Evolutionary conservation across 2,329 filamentous ascomycete species (phyloP).

Genomic region (Ophiostoma novo-ulmi): DNA sequence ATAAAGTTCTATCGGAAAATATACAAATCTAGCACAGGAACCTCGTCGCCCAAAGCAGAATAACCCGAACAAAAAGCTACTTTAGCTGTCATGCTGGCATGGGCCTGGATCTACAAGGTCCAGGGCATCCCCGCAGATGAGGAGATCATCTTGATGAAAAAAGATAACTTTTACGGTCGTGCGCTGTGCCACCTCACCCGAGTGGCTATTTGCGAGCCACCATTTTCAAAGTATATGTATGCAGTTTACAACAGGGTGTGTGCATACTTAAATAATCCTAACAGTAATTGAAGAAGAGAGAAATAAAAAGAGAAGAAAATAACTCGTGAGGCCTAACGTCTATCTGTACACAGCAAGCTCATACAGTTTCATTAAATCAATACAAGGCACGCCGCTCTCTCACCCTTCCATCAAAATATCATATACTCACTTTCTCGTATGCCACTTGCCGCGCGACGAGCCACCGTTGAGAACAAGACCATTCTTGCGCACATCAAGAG

Average conservation of each 20-base stretch:
- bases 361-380: background rate
- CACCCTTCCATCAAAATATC: no score
- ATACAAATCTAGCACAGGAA: no score
- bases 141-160: no score
- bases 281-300: no score
- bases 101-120: no score
- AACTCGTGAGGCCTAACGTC: background rate
- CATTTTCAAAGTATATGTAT: background rate
- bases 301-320: background rate
- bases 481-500: constrained; percentile 34
- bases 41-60: no score
- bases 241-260: background rate
- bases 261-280: no score
- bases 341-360: background rate
- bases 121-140: no score
- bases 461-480: constrained; percentile 45
- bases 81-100: no score
- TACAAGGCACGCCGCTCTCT: background rate
- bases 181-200: background rate
- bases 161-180: no score
- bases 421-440: constrained; percentile 18
- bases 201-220: background rate
- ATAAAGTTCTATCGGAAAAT: no score
- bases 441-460: constrained; percentile 19
- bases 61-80: no score